Conservation (phyloP, 352 stramenopile species). For the Hyaloperonospora brassicae region DNA sequence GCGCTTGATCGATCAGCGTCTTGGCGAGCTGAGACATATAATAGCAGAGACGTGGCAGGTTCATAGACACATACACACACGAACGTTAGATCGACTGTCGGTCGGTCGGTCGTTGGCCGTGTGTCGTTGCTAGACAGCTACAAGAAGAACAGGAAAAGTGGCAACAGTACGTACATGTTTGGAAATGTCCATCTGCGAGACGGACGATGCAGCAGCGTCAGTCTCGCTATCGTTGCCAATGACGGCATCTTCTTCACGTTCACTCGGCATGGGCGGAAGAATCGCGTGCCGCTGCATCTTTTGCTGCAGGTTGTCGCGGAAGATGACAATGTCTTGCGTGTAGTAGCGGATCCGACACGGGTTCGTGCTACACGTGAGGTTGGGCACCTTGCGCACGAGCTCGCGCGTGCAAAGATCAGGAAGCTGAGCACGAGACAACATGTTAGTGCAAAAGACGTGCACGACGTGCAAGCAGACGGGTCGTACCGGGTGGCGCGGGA, state of each 20-base stretch:
- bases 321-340: slow-evolving; percentile 90
- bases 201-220: slow-evolving; percentile 6
- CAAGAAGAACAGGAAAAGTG: slow-evolving; percentile 1
- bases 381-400: slow-evolving; percentile 56
- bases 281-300: slow-evolving; percentile 87
- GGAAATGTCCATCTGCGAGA: slow-evolving; percentile 59
- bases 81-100: slow-evolving; percentile 4
- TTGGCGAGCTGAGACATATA: slow-evolving; percentile 52
- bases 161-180: slow-evolving; percentile 48
- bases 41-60: no score
- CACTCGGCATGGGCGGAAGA: slow-evolving; percentile 42
- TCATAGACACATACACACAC: neutral
- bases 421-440: slow-evolving; percentile 28
- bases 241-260: slow-evolving; percentile 26
- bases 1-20: slow-evolving; percentile 89
- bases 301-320: slow-evolving; percentile 87
- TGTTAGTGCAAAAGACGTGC: neutral
- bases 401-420: slow-evolving; percentile 63
- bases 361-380: slow-evolving; percentile 85
- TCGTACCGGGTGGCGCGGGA: slow-evolving; percentile 72
- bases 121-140: neutral
- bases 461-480: no score
- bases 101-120: no score
- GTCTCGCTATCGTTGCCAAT: slow-evolving; percentile 19
- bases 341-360: slow-evolving; percentile 90